These are phyloP conservation scores for Lactarius hengduanensis DNA, from an alignment of 768 basidiomycete genomes.

Conservation along the genomic window DNA sequence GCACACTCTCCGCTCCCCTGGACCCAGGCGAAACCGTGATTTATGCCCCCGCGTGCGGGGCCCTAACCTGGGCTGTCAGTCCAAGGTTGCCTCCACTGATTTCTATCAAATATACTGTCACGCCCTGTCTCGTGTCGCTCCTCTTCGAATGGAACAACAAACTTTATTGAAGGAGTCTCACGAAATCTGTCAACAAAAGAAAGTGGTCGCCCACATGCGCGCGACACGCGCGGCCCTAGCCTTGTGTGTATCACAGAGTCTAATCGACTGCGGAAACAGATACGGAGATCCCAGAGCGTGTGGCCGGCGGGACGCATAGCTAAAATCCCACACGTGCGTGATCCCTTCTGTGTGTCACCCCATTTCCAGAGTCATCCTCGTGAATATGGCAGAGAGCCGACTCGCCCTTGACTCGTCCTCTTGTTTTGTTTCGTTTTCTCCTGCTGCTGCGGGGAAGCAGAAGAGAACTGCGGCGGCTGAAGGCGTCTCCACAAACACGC, in stretches of 20 bases:
- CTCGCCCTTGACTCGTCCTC: background rate
- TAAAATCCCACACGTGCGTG: slow-evolving; percentile 3
- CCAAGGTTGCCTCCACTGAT: slow-evolving; percentile 8
- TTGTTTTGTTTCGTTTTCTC: background rate
- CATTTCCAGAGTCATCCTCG: background rate
- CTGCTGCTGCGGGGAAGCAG: background rate
- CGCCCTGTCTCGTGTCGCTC: background rate
- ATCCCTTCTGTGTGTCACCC: background rate
- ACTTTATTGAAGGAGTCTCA: background rate
- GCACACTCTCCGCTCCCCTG: slow-evolving; percentile 16
- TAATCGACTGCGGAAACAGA: background rate
- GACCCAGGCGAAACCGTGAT: slow-evolving; percentile 14
- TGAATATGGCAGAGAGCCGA: no score
- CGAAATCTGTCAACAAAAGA: background rate
- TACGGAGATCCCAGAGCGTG: background rate
- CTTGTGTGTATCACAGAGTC: background rate
- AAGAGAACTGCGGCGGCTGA: background rate
- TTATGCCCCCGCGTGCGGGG: background rate
- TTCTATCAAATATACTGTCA: background rate
- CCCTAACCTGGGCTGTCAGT: background rate
- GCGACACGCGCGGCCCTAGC: background rate
- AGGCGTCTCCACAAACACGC: background rate
- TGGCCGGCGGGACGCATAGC: slow-evolving; percentile 6
- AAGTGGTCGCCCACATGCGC: background rate
- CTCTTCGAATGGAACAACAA: slow-evolving; percentile 1